A percentile compares a stretch with the other conserved stretches of the same genome.
Conservation (phyloP, 306 rosid species). For the Cucurbita argyrosperma region DNA sequence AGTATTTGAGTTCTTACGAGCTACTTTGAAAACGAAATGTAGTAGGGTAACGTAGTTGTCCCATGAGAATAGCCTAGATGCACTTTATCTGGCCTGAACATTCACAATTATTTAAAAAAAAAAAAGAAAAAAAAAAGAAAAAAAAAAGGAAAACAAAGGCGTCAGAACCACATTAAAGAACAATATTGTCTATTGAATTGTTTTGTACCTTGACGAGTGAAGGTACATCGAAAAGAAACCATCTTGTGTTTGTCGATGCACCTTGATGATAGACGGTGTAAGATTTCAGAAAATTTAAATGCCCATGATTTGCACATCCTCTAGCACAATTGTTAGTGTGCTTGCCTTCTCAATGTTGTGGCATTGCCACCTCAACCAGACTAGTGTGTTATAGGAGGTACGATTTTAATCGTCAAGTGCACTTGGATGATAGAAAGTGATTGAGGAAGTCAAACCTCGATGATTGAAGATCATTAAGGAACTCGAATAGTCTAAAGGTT, state of each 20-base stretch:
- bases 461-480: too few relatives aligned
- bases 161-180: not conserved
- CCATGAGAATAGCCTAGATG: not conserved
- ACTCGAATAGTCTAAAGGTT: too few relatives aligned
- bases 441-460: not conserved
- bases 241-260: not conserved
- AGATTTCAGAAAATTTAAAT: not conserved
- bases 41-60: not conserved
- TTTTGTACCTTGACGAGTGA: not conserved
- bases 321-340: not conserved
- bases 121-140: not conserved
- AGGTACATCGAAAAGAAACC: not conserved
- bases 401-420: not conserved
- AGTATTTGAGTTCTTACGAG: not conserved
- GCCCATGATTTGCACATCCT: not conserved
- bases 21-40: not conserved
- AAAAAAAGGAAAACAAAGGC: not conserved
- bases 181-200: not conserved
- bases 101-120: not conserved
- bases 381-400: not conserved
- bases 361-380: not conserved
- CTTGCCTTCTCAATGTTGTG: not conserved
- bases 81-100: not conserved
- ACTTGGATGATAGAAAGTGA: not conserved
- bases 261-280: not conserved